A percentile compares a stretch with the other conserved stretches of the same genome.
phyloP scores from a whole-genome alignment of 2,329 filamentous ascomycete genomes.

The Emergomyces orientalis region DNA sequence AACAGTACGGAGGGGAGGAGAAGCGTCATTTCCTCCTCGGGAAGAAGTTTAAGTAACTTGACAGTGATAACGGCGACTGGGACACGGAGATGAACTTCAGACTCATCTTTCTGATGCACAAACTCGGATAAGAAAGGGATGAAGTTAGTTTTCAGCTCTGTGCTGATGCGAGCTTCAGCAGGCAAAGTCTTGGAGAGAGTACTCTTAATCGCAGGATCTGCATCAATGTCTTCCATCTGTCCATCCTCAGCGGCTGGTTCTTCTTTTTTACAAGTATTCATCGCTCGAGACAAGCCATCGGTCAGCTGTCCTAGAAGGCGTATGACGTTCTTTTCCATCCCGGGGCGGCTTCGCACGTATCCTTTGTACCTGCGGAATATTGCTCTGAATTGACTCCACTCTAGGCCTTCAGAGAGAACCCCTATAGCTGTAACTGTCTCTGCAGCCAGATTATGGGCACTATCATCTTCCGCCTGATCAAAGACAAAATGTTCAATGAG shows the following conservation, averaged over 20 bases:
- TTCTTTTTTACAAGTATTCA: slow-evolving; percentile 27
- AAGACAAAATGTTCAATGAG: slow-evolving; percentile 92
- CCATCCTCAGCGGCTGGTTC: slow-evolving; percentile 15
- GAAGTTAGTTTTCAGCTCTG: slow-evolving; percentile 65
- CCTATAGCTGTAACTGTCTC: slow-evolving; percentile 78
- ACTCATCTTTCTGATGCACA: slow-evolving; percentile 88
- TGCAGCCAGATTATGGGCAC: slow-evolving; percentile 70
- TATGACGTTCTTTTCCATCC: slow-evolving; percentile 77
- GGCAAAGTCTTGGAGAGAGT: slow-evolving; percentile 58
- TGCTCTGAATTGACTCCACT: slow-evolving; percentile 84
- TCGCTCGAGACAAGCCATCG: slow-evolving; percentile 58
- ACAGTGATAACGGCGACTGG: slow-evolving; percentile 82
- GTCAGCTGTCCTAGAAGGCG: slow-evolving; percentile 71
- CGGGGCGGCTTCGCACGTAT: slow-evolving; percentile 70
- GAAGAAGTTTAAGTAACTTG: slow-evolving; percentile 74
- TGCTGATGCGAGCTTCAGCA: slow-evolving; percentile 54
- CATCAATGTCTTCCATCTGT: slow-evolving; percentile 24
- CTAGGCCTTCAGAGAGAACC: slow-evolving; percentile 61
- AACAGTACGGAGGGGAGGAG: slow-evolving; percentile 75
- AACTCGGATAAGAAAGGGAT: slow-evolving; percentile 73
- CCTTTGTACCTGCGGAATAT: slow-evolving; percentile 74
- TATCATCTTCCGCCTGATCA: slow-evolving; percentile 66
- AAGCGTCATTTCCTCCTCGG: slow-evolving; percentile 60
- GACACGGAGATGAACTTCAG: slow-evolving; percentile 84
- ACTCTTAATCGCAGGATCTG: slow-evolving; percentile 26